These are phyloP conservation scores for Aspergillus costaricaensis DNA, from an alignment of 2,329 filamentous ascomycete species.

Conservation along the genomic window DNA sequence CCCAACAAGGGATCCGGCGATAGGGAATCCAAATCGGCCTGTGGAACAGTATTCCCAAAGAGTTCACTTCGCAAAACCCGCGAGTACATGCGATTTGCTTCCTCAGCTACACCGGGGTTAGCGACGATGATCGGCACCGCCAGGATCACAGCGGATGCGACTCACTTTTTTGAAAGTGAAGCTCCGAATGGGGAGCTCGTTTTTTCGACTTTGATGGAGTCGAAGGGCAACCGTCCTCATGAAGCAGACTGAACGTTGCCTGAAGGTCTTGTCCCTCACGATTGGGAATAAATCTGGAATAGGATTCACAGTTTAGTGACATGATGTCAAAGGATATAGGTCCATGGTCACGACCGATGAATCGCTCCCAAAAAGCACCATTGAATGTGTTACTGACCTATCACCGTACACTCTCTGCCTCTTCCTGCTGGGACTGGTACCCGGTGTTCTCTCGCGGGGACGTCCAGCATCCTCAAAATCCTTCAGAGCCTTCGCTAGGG, in stretches of 20 bases:
- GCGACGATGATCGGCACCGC: slow-evolving; percentile 10
- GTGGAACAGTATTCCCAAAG: slow-evolving; percentile 87
- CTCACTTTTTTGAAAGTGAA: slow-evolving; percentile 91
- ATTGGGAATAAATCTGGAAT: slow-evolving; percentile 85
- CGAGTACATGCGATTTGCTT: slow-evolving; percentile 92
- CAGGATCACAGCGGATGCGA: slow-evolving; percentile 17
- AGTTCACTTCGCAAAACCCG: slow-evolving; percentile 84
- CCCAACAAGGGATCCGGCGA: slow-evolving; percentile 57
- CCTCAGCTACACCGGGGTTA: slow-evolving; percentile 63
- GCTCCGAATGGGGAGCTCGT: slow-evolving; percentile 81
- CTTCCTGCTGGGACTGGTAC: slow-evolving; percentile 68
- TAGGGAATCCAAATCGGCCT: slow-evolving; percentile 66
- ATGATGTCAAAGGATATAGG: neutral
- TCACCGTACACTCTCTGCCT: slow-evolving; percentile 67
- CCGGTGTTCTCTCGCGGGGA: slow-evolving; percentile 62
- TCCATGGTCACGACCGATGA: neutral
- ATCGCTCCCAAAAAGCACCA: neutral
- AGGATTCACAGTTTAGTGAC: slow-evolving; percentile 16
- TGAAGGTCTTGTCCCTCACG: slow-evolving; percentile 89
- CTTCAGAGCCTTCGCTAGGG: slow-evolving; percentile 62
- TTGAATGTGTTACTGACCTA: slow-evolving; percentile 49
- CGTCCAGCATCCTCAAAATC: slow-evolving; percentile 63
- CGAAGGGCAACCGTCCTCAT: slow-evolving; percentile 89
- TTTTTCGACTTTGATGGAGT: slow-evolving; percentile 85
- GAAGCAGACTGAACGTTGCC: slow-evolving; percentile 86